Percentiles rank a stretch among this genome's conserved stretches.
phyloP scores from a whole-genome alignment of 352 stramenopile genomes.

The Globisporangium lucens region DNA sequence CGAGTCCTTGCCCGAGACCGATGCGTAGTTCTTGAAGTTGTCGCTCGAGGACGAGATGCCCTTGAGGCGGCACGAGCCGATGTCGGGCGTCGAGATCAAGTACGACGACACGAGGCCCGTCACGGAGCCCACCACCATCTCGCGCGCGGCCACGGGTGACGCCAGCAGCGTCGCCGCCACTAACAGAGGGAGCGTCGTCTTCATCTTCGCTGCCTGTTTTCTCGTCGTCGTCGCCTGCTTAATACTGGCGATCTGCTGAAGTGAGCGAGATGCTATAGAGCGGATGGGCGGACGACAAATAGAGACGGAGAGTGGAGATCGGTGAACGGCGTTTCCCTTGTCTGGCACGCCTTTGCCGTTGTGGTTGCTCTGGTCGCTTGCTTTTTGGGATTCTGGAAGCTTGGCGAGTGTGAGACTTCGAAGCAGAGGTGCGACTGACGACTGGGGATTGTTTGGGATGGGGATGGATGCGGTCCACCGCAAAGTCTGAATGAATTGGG shows the following conservation, averaged over 20 bases:
- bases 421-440: background rate
- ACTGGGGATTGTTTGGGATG: background rate
- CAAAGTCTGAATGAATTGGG: background rate
- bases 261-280: background rate
- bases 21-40: slow-evolving; percentile 82
- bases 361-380: background rate
- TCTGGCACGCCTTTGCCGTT: background rate
- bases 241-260: background rate
- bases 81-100: slow-evolving; percentile 55
- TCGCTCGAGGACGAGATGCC: slow-evolving; percentile 49
- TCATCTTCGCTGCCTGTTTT: slow-evolving; percentile 4
- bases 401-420: background rate
- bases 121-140: slow-evolving; percentile 12
- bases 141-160: slow-evolving; percentile 9
- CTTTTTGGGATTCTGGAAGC: background rate
- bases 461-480: background rate
- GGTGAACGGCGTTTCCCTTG: background rate
- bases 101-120: slow-evolving; percentile 38
- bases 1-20: slow-evolving; percentile 55
- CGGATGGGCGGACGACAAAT: background rate
- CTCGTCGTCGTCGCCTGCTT: background rate
- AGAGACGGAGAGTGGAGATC: background rate
- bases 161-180: slow-evolving; percentile 9
- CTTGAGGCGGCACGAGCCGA: slow-evolving; percentile 70
- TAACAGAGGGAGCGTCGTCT: background rate